Percentiles rank a stretch among this genome's conserved stretches.
These are phyloP conservation scores for Flaveria sonorensis DNA, from an alignment of 129 eudicot genomes.

Conservation along the genomic window DNA sequence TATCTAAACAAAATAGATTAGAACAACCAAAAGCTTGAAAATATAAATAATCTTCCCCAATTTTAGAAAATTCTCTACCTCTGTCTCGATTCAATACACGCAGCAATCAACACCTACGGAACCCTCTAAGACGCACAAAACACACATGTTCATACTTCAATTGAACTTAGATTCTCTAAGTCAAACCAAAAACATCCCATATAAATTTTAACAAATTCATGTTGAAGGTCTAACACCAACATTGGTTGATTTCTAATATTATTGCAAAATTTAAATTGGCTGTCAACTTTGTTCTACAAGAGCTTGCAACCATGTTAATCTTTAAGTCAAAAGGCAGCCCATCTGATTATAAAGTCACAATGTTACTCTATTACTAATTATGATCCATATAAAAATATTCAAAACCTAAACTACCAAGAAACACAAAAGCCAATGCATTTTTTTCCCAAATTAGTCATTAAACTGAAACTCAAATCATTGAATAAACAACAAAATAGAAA, in stretches of 20 bases:
- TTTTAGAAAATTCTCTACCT: neutral
- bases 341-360: neutral
- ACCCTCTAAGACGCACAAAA: neutral
- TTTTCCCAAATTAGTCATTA: neutral
- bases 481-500: too few species aligned
- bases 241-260: neutral
- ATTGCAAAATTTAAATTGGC: neutral
- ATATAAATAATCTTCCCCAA: neutral
- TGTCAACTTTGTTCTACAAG: neutral
- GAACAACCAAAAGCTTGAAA: neutral
- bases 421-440: neutral
- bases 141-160: neutral
- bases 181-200: too few species aligned
- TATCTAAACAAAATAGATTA: neutral
- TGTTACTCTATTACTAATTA: too few species aligned
- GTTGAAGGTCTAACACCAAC: neutral
- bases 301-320: neutral
- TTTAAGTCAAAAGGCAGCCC: neutral
- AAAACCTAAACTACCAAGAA: neutral
- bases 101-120: too few species aligned
- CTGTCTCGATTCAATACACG: too few species aligned
- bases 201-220: neutral
- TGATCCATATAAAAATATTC: neutral
- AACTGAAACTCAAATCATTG: neutral
- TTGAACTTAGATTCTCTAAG: neutral